Evolutionary conservation across 306 rosid species (phyloP).

Genomic region (Inga laurina): DNA sequence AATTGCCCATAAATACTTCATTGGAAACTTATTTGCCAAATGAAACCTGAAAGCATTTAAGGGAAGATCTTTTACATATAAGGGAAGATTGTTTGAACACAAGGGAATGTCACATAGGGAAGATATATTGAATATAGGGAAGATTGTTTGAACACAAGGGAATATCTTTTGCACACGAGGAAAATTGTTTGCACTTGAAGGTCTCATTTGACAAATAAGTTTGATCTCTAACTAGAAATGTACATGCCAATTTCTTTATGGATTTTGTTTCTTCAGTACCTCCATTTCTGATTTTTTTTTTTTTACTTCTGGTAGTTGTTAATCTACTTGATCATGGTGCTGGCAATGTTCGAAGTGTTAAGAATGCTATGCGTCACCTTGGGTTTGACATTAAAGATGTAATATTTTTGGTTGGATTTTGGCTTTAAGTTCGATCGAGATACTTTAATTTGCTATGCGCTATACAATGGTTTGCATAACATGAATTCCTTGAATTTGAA

Average conservation of each 20-base stretch:
- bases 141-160: too few relatives aligned
- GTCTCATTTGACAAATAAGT: slow-evolving; percentile 18
- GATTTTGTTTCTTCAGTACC: background rate
- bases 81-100: too few relatives aligned
- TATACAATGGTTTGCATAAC: background rate
- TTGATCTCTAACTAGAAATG: slow-evolving; percentile 20
- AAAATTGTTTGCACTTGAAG: too few relatives aligned
- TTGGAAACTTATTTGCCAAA: too few relatives aligned
- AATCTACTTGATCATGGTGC: slow-evolving; percentile 93
- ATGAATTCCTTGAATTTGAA: background rate
- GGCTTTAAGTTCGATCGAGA: background rate
- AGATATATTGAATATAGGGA: too few relatives aligned
- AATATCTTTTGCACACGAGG: too few relatives aligned
- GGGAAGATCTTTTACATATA: too few relatives aligned
- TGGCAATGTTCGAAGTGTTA: slow-evolving; percentile 89
- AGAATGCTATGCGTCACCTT: slow-evolving; percentile 78
- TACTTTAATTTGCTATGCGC: background rate
- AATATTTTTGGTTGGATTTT: background rate
- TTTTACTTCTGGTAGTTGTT: slow-evolving; percentile 51
- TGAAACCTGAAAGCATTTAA: too few relatives aligned
- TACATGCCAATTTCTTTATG: background rate
- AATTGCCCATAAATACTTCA: too few relatives aligned
- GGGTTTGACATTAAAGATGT: slow-evolving; percentile 93
- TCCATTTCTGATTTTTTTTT: background rate
- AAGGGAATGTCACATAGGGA: too few relatives aligned